Evolutionary conservation across 2,329 filamentous ascomycete genomes (phyloP), one percentile per base, ranked within the genome.

Genomic region (Alternaria sp.): DNA sequence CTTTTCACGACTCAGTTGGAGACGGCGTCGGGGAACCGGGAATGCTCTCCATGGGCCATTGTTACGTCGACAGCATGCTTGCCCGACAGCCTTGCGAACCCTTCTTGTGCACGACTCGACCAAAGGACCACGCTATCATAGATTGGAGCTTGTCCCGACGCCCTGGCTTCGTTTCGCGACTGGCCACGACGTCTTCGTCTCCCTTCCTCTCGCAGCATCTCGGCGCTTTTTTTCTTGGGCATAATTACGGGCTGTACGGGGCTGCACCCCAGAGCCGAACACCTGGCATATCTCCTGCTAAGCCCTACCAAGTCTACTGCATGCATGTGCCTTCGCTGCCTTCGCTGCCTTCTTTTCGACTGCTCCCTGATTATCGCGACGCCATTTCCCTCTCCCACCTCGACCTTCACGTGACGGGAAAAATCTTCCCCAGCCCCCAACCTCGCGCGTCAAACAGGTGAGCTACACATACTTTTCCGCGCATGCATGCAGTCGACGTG

Each of bases 271-370:
- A 62, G 68, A 51, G 56, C 60, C 62, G 56, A 63, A 58, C 58
- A 64, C 69, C 68, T 67, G 54, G 58, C 66, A 67, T 60, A 60
- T 61, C 61, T 57, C 50, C 58, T 55, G 58, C 63, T 68, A 67
- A 71, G 69, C 67, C 69, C 62, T 73, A 68, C 69, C 70, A 66
- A 68, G 68, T 66, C 60, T 51, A 44, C 54, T 51, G 54, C 48
- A 56, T 56, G 46, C 54, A 56, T 56, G 48, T 56, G 44, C 44
- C 44, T 48, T 41, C 49, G 37, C 61, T 17, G 17, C 17, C 41
- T 58, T 65, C 61, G 65, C 61, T 54, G 37, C 51, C 64, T 54
- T 37, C 39, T 48, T 50, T 48, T 37, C 29, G 36, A 37, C 21
- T 51, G 37, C 37, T 51, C 50, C 50, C 55, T 54, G 41, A 31